Conservation (phyloP, 1,284 basidiomycete genomes). For the Fomitopsis palustris region DNA sequence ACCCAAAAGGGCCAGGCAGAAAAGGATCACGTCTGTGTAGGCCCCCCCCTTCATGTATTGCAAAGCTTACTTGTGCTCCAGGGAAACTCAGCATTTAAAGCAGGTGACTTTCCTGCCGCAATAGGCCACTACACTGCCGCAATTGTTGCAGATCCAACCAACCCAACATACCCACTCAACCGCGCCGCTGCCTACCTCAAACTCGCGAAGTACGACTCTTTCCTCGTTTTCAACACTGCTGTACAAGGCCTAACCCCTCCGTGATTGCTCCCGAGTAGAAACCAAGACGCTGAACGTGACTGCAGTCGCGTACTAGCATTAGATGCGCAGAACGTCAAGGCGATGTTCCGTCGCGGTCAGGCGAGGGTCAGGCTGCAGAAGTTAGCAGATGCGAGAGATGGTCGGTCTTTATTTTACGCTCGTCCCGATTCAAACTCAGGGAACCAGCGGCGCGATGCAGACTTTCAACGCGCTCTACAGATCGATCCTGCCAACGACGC, state of each 20-base stretch:
- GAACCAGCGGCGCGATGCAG: conserved; percentile 33
- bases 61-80: conserved; percentile 18
- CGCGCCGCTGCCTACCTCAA: conserved; percentile 82
- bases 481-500: conserved; percentile 59
- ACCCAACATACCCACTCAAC: conserved; percentile 71
- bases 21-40: conserved; percentile 30
- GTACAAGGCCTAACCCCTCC: neutral
- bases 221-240: conserved; percentile 7
- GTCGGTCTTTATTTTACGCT: conserved; percentile 34
- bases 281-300: conserved; percentile 73
- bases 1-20: conserved; percentile 14
- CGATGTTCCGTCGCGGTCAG: conserved; percentile 68
- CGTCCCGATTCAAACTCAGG: neutral
- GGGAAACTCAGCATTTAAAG: conserved; percentile 61
- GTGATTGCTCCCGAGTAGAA: conserved; percentile 34
- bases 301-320: conserved; percentile 56
- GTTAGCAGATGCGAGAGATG: conserved; percentile 50
- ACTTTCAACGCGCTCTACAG: conserved; percentile 51
- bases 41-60: neutral
- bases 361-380: conserved; percentile 53
- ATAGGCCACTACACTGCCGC: conserved; percentile 73
- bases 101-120: conserved; percentile 47
- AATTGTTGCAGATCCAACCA: conserved; percentile 57
- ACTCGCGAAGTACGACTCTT: conserved; percentile 71
- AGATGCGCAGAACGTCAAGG: conserved; percentile 63